Percentiles rank a stretch among this genome's conserved stretches.
phyloP scores from a whole-genome alignment of 1,284 basidiomycete genomes.

The Ganoderma leucocontextum region DNA sequence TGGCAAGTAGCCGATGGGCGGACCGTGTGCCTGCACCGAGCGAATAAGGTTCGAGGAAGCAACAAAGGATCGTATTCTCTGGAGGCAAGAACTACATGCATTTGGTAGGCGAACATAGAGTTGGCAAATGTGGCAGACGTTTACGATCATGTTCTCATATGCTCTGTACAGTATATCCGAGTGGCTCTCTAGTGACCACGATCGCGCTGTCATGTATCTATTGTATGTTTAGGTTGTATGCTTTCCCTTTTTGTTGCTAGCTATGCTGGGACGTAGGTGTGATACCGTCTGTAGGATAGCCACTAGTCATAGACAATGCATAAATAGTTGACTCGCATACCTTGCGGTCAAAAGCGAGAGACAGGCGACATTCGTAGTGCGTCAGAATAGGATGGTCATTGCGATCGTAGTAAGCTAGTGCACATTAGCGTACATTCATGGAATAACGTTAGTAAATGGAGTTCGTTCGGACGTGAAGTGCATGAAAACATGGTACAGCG shows the following conservation, averaged over 20 bases:
- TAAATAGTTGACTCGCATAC: background rate
- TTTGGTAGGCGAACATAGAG: background rate
- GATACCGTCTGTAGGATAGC: background rate
- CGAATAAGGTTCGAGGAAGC: background rate
- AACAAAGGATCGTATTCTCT: background rate
- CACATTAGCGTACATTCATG: background rate
- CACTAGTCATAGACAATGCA: background rate
- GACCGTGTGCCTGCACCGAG: slow-evolving; percentile 27
- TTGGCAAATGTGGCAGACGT: background rate
- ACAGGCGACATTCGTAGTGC: background rate
- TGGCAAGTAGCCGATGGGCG: slow-evolving; percentile 22
- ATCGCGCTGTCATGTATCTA: background rate
- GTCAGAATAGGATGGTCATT: background rate
- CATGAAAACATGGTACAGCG: background rate
- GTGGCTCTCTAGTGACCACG: background rate
- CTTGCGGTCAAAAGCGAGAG: background rate
- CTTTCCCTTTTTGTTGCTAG: background rate
- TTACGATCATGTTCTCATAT: background rate
- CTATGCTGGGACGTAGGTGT: slow-evolving; percentile 2
- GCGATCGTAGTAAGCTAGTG: background rate
- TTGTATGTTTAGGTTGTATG: slow-evolving; percentile 7
- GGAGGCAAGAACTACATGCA: background rate
- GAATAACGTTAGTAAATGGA: background rate
- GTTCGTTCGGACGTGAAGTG: background rate
- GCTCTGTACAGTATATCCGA: background rate